These are phyloP conservation scores for Candida pseudofarinosa DNA, from an alignment of 805 yeast genomes.

Conservation along the genomic window DNA sequence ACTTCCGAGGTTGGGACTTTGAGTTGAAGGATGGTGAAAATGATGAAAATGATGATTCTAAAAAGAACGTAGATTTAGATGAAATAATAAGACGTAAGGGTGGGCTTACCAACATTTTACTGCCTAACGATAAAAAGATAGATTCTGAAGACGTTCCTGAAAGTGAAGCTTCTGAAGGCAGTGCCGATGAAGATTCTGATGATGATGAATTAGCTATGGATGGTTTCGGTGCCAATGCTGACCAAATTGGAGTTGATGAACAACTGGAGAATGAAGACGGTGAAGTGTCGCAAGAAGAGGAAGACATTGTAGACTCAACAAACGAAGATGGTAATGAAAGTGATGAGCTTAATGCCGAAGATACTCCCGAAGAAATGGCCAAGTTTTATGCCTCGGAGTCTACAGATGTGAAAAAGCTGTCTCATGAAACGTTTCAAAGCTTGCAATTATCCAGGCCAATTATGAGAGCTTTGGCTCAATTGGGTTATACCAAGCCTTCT, in stretches of 20 bases:
- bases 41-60: slow-evolving; percentile 14
- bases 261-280: slow-evolving; percentile 33
- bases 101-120: slow-evolving; percentile 55
- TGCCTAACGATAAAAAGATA: slow-evolving; percentile 28
- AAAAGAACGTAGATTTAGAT: slow-evolving; percentile 77
- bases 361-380: slow-evolving; percentile 79
- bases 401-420: slow-evolving; percentile 34
- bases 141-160: slow-evolving; percentile 18
- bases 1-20: slow-evolving; percentile 84
- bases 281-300: slow-evolving; percentile 28
- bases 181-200: slow-evolving; percentile 18
- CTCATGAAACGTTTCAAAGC: slow-evolving; percentile 66
- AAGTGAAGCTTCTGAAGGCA: slow-evolving; percentile 21
- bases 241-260: slow-evolving; percentile 16
- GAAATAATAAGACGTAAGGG: slow-evolving; percentile 84
- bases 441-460: slow-evolving; percentile 87
- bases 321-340: slow-evolving; percentile 28
- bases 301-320: too few species aligned
- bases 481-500: slow-evolving; percentile 86
- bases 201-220: slow-evolving; percentile 23
- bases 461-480: slow-evolving; percentile 70
- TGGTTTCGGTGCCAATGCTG: slow-evolving; percentile 14
- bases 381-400: slow-evolving; percentile 68
- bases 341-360: slow-evolving; percentile 37
- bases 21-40: slow-evolving; percentile 36